Conservation (phyloP, 1,139 yeast genomes). For the Taphrina flavorubra region DNA sequence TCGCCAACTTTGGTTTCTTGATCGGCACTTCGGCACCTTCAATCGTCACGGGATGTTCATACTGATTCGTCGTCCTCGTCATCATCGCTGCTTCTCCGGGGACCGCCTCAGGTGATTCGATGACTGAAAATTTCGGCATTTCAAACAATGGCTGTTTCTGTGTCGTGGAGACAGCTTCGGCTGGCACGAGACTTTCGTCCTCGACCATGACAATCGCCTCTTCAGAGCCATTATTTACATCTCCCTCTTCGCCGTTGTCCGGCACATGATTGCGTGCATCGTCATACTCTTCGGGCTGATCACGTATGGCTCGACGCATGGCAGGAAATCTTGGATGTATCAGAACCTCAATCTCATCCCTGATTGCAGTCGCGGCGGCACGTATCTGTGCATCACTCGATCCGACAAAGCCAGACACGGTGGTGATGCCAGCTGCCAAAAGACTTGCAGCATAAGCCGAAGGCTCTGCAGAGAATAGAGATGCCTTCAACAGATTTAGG, state of each 20-base stretch:
- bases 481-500: neutral
- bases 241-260: neutral
- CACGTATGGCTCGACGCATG: conserved; percentile 7
- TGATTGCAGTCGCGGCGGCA: neutral
- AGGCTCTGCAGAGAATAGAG: conserved; percentile 25
- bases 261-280: neutral
- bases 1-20: conserved; percentile 1
- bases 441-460: conserved; percentile 21
- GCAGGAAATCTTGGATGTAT: conserved; percentile 38
- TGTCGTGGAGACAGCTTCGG: neutral
- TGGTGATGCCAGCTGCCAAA: conserved; percentile 14
- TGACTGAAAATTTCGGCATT: neutral
- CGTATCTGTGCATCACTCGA: neutral
- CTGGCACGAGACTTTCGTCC: neutral
- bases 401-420: neutral
- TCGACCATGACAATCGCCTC: conserved; percentile 12
- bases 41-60: neutral
- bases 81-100: neutral
- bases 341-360: conserved; percentile 11
- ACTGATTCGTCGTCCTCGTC: neutral
- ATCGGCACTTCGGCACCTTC: neutral
- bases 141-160: neutral
- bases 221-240: neutral
- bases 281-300: neutral
- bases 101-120: neutral